Evolutionary conservation across 192 early-diverging fungal genomes (phyloP).

Genomic region (Backusella sp.): DNA sequence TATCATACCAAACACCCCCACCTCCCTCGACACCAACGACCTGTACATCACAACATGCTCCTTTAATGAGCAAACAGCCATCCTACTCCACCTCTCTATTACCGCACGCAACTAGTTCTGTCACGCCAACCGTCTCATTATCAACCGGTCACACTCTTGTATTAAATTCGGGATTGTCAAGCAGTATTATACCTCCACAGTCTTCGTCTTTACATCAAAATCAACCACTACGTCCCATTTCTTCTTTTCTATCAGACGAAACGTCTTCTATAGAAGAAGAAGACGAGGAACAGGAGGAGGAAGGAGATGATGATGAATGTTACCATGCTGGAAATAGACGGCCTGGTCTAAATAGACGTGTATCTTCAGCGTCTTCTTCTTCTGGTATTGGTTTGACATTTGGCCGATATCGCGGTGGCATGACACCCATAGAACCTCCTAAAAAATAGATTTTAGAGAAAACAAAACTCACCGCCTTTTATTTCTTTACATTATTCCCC

Average conservation of each 20-base stretch:
- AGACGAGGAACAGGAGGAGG: no score
- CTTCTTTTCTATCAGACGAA: constrained; percentile 14
- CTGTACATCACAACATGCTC: background rate
- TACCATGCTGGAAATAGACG: background rate
- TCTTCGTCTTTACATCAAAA: background rate
- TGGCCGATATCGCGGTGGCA: constrained; percentile 9
- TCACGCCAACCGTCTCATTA: constrained; percentile 7
- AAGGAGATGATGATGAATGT: background rate
- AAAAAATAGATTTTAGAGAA: constrained; percentile 10
- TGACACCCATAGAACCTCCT: constrained; percentile 12
- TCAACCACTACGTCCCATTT: constrained; percentile 1
- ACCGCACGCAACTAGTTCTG: constrained; percentile 10
- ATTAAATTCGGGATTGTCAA: constrained; percentile 4
- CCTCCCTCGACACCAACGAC: background rate
- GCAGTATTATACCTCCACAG: constrained; percentile 8
- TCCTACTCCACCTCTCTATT: constrained; percentile 4
- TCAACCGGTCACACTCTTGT: constrained; percentile 12
- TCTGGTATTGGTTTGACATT: constrained; percentile 15
- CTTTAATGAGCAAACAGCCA: constrained; percentile 3
- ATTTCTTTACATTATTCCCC: background rate
- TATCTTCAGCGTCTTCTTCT: constrained; percentile 16
- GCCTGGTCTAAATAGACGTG: background rate
- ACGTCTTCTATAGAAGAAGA: constrained; percentile 3
- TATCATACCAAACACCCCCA: background rate
- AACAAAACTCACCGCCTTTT: background rate